Percentiles rank a stretch among this genome's conserved stretches.
phyloP scores from a whole-genome alignment of 257 asterid species.

The Solanum pinnatisectum region DNA sequence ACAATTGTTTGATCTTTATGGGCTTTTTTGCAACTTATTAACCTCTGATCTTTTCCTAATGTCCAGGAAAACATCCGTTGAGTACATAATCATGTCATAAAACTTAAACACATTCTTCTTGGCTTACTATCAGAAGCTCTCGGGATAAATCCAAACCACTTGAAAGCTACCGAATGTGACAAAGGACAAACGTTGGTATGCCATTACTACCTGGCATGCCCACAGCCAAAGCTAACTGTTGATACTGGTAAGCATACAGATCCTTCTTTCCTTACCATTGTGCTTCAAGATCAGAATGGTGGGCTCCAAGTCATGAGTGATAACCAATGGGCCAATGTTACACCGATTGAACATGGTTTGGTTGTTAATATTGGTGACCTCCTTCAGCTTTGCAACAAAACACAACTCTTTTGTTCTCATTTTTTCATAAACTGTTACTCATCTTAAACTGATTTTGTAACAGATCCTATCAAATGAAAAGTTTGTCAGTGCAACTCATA shows the following conservation, averaged over 20 bases:
- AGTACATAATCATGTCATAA: constrained; percentile 23
- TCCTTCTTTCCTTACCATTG: constrained; percentile 45
- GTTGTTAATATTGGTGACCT: constrained; percentile 62
- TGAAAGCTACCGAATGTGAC: constrained; percentile 31
- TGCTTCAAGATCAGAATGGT: constrained; percentile 51
- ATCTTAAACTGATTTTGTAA: not conserved
- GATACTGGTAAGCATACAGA: constrained; percentile 62
- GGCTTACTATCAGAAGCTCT: constrained; percentile 59
- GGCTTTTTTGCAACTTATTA: too few species aligned
- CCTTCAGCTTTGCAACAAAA: constrained; percentile 39
- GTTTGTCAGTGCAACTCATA: constrained; percentile 49
- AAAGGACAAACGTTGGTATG: constrained; percentile 17
- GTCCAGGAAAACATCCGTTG: constrained; percentile 30
- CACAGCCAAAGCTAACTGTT: constrained; percentile 52
- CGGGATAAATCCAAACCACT: constrained; percentile 30
- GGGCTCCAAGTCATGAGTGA: constrained; percentile 61
- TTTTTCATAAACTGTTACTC: not conserved
- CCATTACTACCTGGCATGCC: constrained; percentile 69
- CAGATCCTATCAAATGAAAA: constrained; percentile 53
- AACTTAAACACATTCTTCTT: constrained; percentile 29
- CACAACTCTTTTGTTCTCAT: not conserved
- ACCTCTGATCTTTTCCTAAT: not conserved
- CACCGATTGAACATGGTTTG: constrained; percentile 38
- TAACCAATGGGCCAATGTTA: constrained; percentile 37
- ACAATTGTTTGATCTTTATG: too few species aligned